Conservation (phyloP, 257 asterid species). For the Solanum arcanum region DNA sequence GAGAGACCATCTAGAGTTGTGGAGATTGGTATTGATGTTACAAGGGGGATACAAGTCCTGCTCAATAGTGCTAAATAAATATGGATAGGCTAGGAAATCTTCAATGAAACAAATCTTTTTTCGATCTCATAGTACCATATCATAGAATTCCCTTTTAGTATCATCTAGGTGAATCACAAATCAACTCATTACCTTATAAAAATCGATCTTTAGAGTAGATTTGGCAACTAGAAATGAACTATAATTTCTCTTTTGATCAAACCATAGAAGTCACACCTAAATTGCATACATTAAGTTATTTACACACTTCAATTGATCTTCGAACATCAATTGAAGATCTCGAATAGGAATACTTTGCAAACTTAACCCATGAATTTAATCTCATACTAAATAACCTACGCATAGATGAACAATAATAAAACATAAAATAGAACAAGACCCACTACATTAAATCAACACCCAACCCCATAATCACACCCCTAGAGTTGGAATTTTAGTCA, state of each 20-base stretch:
- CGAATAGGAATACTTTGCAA: neutral
- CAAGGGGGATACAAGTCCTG: neutral
- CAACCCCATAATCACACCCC: neutral
- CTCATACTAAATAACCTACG: neutral
- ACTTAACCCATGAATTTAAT: neutral
- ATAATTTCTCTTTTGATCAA: neutral
- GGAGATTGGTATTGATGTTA: neutral
- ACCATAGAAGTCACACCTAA: neutral
- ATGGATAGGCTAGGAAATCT: neutral
- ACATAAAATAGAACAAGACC: neutral
- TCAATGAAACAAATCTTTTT: neutral
- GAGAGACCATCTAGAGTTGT: neutral
- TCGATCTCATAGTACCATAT: neutral
- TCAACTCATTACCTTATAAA: neutral
- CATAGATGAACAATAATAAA: neutral
- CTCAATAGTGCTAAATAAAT: neutral
- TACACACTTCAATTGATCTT: neutral
- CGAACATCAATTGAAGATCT: neutral
- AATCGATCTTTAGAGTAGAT: neutral
- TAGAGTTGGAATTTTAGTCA: neutral
- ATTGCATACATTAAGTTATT: neutral
- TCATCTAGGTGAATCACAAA: neutral
- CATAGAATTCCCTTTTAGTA: neutral
- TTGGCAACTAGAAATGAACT: neutral
- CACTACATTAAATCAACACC: neutral